Evolutionary conservation across 352 stramenopile species (phyloP), one percentile per base, ranked within the genome.

Genomic region (Achlya hypogyna): DNA sequence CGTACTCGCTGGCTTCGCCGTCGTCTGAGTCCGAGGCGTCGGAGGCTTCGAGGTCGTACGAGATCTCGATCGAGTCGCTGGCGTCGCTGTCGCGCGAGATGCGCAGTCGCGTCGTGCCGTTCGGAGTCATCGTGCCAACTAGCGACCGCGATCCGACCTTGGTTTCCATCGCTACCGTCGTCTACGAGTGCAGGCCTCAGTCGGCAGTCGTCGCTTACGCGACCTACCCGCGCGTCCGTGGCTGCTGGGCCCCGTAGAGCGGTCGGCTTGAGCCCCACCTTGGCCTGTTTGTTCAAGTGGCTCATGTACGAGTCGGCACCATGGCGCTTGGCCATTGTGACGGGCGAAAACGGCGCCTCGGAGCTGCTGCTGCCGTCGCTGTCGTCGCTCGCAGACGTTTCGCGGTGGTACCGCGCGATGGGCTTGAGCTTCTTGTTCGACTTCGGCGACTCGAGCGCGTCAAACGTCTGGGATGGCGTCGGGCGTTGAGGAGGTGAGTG

Each of bases 341-440:
- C n/a, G 2, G 38, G 38, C 14, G 38, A 45, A 9, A 45, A 45
- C 1, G n/a, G 38, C 38, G 38, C n/a, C 12, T 45, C 38, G 38
- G 14, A n/a, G n/a, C n/a, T n/a, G n/a, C n/a, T 18, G 38, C n/a
- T 18, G 34, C 6, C 34, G 38, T 45, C 38, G 38, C n/a, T 18
- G 38, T 9, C 38, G 6, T 45, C 6, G 6, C 38, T 45, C n/a
- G 38, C 38, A 10, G 38, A 10, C 38, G 38, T 9, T 45, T 9
- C 12, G n/a, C 38, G 38, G 6, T 14, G 34, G n/a, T n/a, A n/a
- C 34, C 34, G 34, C 38, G 51, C 38, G 25, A 10, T 27, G 27
- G 23, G 51, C 28, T 64, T 64, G 54, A 52, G 29, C 54, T 64
- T 64, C 23, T 47, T 45, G 20, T 51, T 64, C 12, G 54, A 64